A percentile compares a stretch with the other conserved stretches of the same genome.
phyloP scores from a whole-genome alignment of 2,329 filamentous ascomycete genomes.

The Alternaria postmessia region DNA sequence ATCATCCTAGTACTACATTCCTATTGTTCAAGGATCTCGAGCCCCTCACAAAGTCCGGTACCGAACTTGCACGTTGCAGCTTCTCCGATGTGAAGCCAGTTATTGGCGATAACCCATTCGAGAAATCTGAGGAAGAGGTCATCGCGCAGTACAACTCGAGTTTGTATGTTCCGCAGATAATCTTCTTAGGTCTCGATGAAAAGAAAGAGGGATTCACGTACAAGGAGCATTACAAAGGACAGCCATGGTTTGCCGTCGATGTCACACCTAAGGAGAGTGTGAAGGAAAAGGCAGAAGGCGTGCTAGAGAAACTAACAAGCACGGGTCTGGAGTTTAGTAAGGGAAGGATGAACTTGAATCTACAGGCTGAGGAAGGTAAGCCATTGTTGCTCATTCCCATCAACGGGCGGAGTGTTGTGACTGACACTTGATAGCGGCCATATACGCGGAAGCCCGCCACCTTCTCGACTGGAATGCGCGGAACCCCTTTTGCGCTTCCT shows the following conservation, averaged over 20 bases:
- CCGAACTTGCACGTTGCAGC: conserved; percentile 72
- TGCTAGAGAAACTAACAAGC: conserved; percentile 68
- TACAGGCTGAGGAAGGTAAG: conserved; percentile 69
- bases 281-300: conserved; percentile 67
- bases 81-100: conserved; percentile 74
- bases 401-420: background rate
- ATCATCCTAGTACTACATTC: conserved; percentile 72
- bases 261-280: conserved; percentile 75
- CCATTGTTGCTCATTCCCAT: background rate
- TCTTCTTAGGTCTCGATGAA: conserved; percentile 89
- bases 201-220: conserved; percentile 64
- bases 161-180: conserved; percentile 71
- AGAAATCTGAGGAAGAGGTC: conserved; percentile 73
- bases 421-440: conserved; percentile 69
- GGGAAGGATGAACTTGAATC: conserved; percentile 69
- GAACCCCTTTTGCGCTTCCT: conserved; percentile 90
- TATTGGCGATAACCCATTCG: conserved; percentile 76
- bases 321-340: conserved; percentile 71
- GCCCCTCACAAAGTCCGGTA: conserved; percentile 70
- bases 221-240: conserved; percentile 75
- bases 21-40: conserved; percentile 80
- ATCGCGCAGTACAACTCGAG: conserved; percentile 78
- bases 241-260: conserved; percentile 89
- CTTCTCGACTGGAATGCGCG: conserved; percentile 93
- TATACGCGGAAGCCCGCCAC: conserved; percentile 88